A percentile compares a stretch with the other conserved stretches of the same genome.
These are phyloP conservation scores for Pholiota conissans DNA, from an alignment of 768 basidiomycete species.

Conservation along the genomic window DNA sequence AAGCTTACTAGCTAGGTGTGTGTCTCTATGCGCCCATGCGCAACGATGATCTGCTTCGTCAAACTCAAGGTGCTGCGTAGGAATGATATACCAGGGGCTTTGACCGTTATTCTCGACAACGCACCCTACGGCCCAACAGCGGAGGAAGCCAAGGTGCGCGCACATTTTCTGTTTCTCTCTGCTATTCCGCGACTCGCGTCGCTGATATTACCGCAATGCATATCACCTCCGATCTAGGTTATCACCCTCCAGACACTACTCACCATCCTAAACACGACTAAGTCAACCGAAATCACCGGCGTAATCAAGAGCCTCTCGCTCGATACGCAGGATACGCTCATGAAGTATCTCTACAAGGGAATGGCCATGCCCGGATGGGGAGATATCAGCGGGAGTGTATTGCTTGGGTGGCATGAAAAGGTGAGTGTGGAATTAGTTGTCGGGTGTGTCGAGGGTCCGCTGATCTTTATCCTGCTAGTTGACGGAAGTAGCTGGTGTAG, in stretches of 20 bases:
- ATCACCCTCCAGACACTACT: constrained; percentile 79
- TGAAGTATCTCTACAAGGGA: constrained; percentile 99
- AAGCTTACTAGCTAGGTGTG: constrained; percentile 71
- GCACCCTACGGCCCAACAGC: constrained; percentile 88
- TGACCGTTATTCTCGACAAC: constrained; percentile 68
- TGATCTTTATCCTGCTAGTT: constrained; percentile 47
- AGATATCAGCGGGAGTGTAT: constrained; percentile 60
- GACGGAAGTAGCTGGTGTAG: constrained; percentile 91
- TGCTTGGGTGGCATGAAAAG: constrained; percentile 95
- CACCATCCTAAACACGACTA: constrained; percentile 92
- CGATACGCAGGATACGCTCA: constrained; percentile 85
- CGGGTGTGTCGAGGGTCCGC: background rate
- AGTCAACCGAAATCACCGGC: constrained; percentile 79
- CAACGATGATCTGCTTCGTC: background rate
- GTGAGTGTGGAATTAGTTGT: constrained; percentile 38
- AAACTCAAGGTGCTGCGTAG: constrained; percentile 37
- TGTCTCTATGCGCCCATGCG: constrained; percentile 9
- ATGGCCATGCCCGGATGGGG: constrained; percentile 73
- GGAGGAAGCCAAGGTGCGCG: constrained; percentile 87
- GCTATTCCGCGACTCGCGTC: background rate
- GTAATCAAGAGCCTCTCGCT: constrained; percentile 72
- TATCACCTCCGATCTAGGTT: constrained; percentile 46
- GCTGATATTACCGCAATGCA: background rate
- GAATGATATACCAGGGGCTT: constrained; percentile 74
- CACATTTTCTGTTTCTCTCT: background rate